phyloP scores from a whole-genome alignment of 2,329 filamentous ascomycete genomes.

The Microascus cirrosus region DNA sequence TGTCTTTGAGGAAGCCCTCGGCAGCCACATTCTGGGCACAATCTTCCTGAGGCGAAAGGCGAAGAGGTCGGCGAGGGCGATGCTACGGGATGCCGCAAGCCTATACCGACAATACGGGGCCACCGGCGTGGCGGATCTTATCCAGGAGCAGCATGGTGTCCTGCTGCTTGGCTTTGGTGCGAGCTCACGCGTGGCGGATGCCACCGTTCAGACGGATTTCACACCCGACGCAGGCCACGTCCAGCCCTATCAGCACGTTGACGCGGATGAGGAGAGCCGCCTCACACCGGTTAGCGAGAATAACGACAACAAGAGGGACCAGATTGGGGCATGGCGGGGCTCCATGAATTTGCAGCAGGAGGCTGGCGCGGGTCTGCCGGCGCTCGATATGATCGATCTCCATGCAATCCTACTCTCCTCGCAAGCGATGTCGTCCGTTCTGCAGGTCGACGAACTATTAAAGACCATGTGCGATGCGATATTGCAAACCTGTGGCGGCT shows the following conservation, averaged over 20 bases:
- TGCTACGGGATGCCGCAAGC: slow-evolving; percentile 55
- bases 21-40: slow-evolving; percentile 63
- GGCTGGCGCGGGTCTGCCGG: slow-evolving; percentile 52
- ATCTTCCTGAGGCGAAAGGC: slow-evolving; percentile 56
- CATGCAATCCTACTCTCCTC: slow-evolving; percentile 69
- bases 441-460: slow-evolving; percentile 64
- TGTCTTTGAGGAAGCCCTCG: slow-evolving; percentile 59
- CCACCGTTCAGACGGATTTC: slow-evolving; percentile 60
- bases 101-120: slow-evolving; percentile 61
- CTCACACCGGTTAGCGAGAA: slow-evolving; percentile 29
- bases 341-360: slow-evolving; percentile 42
- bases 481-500: slow-evolving; percentile 61
- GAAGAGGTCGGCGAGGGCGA: slow-evolving; percentile 56
- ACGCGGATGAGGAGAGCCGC: slow-evolving; percentile 32
- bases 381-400: slow-evolving; percentile 73
- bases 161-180: slow-evolving; percentile 52
- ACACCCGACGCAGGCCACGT: slow-evolving; percentile 42
- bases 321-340: slow-evolving; percentile 53
- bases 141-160: slow-evolving; percentile 57
- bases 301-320: slow-evolving; percentile 41
- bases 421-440: slow-evolving; percentile 68
- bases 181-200: slow-evolving; percentile 49
- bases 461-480: slow-evolving; percentile 77
- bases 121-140: slow-evolving; percentile 54
- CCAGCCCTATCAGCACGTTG: slow-evolving; percentile 33